Conservation (phyloP, 805 yeast genomes). For the Cyberlindnera misumaiensis region DNA sequence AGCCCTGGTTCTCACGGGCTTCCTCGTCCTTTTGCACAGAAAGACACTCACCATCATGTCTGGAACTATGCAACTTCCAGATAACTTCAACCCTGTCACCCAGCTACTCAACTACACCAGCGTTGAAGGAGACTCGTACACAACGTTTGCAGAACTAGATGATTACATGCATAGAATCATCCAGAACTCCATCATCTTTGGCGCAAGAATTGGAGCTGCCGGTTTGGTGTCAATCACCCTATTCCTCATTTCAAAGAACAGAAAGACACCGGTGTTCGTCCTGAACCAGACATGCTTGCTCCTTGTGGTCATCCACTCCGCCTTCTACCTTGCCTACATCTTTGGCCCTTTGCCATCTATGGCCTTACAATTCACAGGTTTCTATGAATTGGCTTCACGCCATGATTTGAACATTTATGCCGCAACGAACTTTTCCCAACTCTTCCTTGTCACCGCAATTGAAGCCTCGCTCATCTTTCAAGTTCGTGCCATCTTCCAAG, state of each 20-base stretch:
- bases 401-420: constrained; percentile 43
- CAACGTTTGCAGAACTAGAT: constrained; percentile 39
- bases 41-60: constrained; percentile 3
- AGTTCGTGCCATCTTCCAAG: constrained; percentile 59
- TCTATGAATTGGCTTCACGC: constrained; percentile 31
- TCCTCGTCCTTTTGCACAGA: neutral
- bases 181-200: constrained; percentile 41
- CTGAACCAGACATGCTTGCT: constrained; percentile 59
- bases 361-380: constrained; percentile 40
- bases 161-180: constrained; percentile 25
- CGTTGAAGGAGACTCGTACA: constrained; percentile 30
- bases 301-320: constrained; percentile 51
- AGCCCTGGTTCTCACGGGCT: too few relatives aligned
- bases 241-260: constrained; percentile 43
- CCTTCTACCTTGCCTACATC: constrained; percentile 49
- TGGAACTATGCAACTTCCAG: constrained; percentile 4
- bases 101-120: constrained; percentile 35
- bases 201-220: constrained; percentile 54
- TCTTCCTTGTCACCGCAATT: constrained; percentile 52
- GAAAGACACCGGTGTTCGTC: constrained; percentile 63
- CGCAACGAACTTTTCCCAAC: constrained; percentile 55
- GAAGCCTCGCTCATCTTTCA: constrained; percentile 68
- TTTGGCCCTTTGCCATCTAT: constrained; percentile 45
- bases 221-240: constrained; percentile 39
- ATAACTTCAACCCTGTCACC: constrained; percentile 19